Percentiles rank a stretch among this genome's conserved stretches.
These are phyloP conservation scores for Pleurostoma richardsiae DNA, from an alignment of 2,329 filamentous ascomycete species.

Conservation along the genomic window DNA sequence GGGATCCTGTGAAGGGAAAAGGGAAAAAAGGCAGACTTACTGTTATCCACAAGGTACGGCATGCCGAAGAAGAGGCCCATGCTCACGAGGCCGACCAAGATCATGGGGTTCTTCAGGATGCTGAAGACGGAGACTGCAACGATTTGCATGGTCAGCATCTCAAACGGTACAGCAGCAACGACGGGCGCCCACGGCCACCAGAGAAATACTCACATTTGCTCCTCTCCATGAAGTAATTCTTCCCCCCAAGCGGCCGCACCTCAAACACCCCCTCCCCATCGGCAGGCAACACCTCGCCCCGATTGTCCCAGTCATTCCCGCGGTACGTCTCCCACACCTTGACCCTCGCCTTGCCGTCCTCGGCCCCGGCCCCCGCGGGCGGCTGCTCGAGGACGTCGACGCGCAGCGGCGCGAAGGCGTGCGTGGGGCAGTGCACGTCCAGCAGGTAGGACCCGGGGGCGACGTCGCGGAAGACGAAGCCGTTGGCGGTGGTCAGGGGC, in stretches of 20 bases:
- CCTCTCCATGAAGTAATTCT: slow-evolving; percentile 74
- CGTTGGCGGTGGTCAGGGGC: slow-evolving; percentile 62
- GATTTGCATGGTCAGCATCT: neutral
- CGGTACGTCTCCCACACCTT: slow-evolving; percentile 79
- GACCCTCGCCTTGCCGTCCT: slow-evolving; percentile 36
- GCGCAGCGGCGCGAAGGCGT: slow-evolving; percentile 72
- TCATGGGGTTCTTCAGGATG: slow-evolving; percentile 94
- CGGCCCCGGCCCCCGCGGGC: slow-evolving; percentile 23
- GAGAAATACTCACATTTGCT: slow-evolving; percentile 59
- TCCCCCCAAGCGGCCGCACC: slow-evolving; percentile 55
- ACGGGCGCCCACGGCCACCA: neutral
- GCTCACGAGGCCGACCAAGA: slow-evolving; percentile 80
- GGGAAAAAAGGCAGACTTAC: slow-evolving; percentile 48
- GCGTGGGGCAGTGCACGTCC: slow-evolving; percentile 70
- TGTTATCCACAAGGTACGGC: slow-evolving; percentile 93
- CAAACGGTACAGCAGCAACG: neutral
- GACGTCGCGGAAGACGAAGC: slow-evolving; percentile 72
- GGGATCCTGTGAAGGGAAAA: neutral
- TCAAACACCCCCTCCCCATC: slow-evolving; percentile 46
- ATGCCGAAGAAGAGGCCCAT: slow-evolving; percentile 84
- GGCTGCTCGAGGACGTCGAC: slow-evolving; percentile 56
- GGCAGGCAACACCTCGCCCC: slow-evolving; percentile 56
- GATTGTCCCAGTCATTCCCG: slow-evolving; percentile 86
- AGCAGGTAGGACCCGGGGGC: slow-evolving; percentile 71
- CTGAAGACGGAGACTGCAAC: slow-evolving; percentile 67